Percentiles rank a stretch among this genome's conserved stretches.
phyloP scores from a whole-genome alignment of 1,284 basidiomycete species.

The Athelia psychrophila region DNA sequence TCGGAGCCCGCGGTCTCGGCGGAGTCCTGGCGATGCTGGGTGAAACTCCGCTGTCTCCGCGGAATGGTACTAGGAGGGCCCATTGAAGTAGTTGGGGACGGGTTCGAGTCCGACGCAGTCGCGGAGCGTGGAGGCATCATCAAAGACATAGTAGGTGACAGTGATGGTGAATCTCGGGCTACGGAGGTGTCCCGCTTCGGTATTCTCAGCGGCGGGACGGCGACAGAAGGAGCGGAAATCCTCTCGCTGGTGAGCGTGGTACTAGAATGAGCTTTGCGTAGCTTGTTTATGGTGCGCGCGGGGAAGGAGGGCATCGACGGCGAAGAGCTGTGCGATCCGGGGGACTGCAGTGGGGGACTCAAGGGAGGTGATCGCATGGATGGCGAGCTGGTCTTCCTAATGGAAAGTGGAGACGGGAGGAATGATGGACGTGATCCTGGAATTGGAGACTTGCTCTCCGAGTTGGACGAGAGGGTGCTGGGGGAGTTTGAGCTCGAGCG shows the following conservation, averaged over 20 bases:
- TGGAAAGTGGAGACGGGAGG: constrained; percentile 50
- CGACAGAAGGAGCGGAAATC: background rate
- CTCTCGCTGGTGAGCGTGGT: constrained; percentile 20
- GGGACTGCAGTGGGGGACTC: constrained; percentile 24
- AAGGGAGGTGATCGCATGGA: constrained; percentile 12
- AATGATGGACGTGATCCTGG: constrained; percentile 13
- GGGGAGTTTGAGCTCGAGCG: too few species aligned
- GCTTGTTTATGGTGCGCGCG: constrained; percentile 1
- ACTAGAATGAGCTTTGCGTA: constrained; percentile 22
- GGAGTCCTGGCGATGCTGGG: background rate
- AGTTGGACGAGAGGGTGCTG: too few species aligned
- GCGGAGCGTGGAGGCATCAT: background rate
- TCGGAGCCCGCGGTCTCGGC: background rate
- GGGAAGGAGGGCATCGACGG: background rate
- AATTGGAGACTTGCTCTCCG: background rate
- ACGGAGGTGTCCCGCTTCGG: background rate
- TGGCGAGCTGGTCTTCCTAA: constrained; percentile 30
- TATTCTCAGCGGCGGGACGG: constrained; percentile 1
- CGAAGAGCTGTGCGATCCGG: constrained; percentile 9
- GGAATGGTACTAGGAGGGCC: too few species aligned
- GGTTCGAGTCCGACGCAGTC: background rate
- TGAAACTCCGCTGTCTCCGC: too few species aligned
- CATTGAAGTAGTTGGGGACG: background rate
- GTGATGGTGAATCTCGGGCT: background rate
- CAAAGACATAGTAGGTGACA: background rate